Base-by-base conservation (phyloP, 345 rosid species). In the Eucalyptus dawsonii region DNA sequence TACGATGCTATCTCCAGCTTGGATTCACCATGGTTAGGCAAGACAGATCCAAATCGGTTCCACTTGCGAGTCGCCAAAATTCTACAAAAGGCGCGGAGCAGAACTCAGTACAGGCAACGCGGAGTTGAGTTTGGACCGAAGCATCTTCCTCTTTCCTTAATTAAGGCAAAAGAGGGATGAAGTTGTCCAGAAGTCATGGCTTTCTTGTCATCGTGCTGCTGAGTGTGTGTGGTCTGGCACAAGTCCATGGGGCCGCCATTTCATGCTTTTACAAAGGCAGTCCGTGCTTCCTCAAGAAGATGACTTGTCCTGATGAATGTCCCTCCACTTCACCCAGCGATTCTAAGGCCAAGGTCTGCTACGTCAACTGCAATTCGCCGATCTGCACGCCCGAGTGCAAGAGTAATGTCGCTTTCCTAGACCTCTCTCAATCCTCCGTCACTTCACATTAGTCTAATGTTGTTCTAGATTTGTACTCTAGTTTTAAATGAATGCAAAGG, bases 241-340 rank as follows among this genome's bases (percentile, higher is more conserved):
- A 40, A 69, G 88, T 86, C 80, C 49, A 89, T 69, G 92, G 91
- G 42, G 89, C 89, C 22, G 7, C 44, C 40, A 7, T 87, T 6
- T n/a, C 86, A 42, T 92, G 93, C 90, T 6, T 12, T 81, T 17
- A 2, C 42, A n/a, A 58, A 4, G 6, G 6, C 22, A 91, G 91
- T 83, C 91, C 91, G 2, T 93, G 95, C 89, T 69, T 65, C 72
- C 60, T 37, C n/a, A 56, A 81, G 89, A 7, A 16, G n/a, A 85
- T 87, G 65, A 19, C 44, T 50, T 93, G 94, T 88, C 95, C 95
- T 8, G 10, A 12, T 2, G 88, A 94, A 88, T 94, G 94, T 87
- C 94, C 92, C 9, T 21, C 86, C 50, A 86, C 27, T 51, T 27
- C 81, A 11, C 81, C 92, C 40, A 7, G 24, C 4, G 34, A 88